Base-by-base conservation (phyloP, 768 basidiomycete genomes). In the Cyclocybe cylindracea region DNA sequence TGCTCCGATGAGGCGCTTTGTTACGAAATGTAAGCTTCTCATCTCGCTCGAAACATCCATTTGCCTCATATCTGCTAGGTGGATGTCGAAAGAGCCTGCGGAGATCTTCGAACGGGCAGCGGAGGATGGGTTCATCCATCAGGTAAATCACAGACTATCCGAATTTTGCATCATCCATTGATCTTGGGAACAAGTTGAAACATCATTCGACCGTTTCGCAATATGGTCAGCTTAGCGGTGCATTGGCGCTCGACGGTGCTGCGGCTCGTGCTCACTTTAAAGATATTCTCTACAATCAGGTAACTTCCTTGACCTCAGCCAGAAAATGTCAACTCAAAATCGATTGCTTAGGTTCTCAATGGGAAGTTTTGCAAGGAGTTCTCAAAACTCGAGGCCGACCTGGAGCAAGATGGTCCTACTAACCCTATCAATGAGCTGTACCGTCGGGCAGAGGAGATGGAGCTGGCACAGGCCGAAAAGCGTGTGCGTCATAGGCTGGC, bases 21-120 rank as follows among this genome's bases (percentile, higher is more conserved):
- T 54, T 84, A 84, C 62, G 84, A 85, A 61, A 84, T 85, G 84
- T 83, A 44, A 52, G 64, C 48, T n/a, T 13, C 32, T n/a, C 7
- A n/a, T 44, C 14, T 50, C 16, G 6, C n/a, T 16, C 44, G 8
- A 8, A 13, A 1, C n/a, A 5, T 38, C 31, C 44, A 16, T 43
- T 44, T 37, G 31, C 53, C 34, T 4, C 10, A 6, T 38, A 32
- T 33, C 6, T 24, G 24, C 24, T 44, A 82, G 83, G 82, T 84
- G 84, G 84, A 86, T 85, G 83, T 85, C 84, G 19, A 85, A 85
- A 58, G 84, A 86, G 58, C 83, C 84, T 1, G 84, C 84, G 6
- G 84, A 85, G 58, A 84, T 85, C 37, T 86, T 86, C 61, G 84
- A 86, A 64, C 72, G 80, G 13, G 83, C 84, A 7, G 84, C 84